Conservation (phyloP, 1,284 basidiomycete species). For the Leccinum griseonigrum region DNA sequence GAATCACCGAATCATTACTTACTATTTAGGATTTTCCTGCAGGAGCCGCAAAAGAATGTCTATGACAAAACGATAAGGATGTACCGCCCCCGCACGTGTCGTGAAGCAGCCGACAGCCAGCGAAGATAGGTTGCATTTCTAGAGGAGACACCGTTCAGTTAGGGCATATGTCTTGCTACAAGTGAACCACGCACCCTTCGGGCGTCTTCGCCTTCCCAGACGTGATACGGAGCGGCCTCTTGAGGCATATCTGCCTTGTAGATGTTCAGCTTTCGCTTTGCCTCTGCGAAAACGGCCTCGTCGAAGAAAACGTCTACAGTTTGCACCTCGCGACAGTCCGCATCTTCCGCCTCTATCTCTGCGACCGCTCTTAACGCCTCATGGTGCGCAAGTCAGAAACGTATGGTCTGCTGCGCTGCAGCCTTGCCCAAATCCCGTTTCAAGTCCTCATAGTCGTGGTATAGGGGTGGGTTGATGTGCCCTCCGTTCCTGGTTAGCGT, state of each 20-base stretch:
- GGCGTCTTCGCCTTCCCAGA: constrained; percentile 37
- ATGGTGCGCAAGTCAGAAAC: constrained; percentile 59
- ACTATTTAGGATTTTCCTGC: constrained; percentile 40
- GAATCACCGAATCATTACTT: constrained; percentile 15
- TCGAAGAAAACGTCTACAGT: constrained; percentile 50
- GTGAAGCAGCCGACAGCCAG: constrained; percentile 46
- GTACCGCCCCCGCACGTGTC: constrained; percentile 50
- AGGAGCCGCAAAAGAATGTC: constrained; percentile 49
- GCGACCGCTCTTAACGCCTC: constrained; percentile 47
- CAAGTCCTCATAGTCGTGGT: constrained; percentile 55
- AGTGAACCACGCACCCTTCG: constrained; percentile 31
- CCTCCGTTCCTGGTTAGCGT: constrained; percentile 57
- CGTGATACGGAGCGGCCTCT: constrained; percentile 37
- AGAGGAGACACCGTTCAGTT: neutral
- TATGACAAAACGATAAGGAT: constrained; percentile 60
- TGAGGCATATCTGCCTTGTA: constrained; percentile 46
- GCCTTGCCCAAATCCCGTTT: constrained; percentile 45
- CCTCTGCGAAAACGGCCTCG: constrained; percentile 36
- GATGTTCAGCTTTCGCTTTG: constrained; percentile 38
- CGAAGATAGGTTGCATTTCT: constrained; percentile 45
- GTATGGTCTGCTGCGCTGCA: constrained; percentile 52
- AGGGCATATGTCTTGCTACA: neutral
- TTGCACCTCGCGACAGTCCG: constrained; percentile 48
- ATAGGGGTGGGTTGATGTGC: constrained; percentile 62
- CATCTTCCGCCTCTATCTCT: constrained; percentile 41